These are phyloP conservation scores for Entelexis paramagnoliae DNA, from an alignment of 1,139 yeast species.

Conservation along the genomic window DNA sequence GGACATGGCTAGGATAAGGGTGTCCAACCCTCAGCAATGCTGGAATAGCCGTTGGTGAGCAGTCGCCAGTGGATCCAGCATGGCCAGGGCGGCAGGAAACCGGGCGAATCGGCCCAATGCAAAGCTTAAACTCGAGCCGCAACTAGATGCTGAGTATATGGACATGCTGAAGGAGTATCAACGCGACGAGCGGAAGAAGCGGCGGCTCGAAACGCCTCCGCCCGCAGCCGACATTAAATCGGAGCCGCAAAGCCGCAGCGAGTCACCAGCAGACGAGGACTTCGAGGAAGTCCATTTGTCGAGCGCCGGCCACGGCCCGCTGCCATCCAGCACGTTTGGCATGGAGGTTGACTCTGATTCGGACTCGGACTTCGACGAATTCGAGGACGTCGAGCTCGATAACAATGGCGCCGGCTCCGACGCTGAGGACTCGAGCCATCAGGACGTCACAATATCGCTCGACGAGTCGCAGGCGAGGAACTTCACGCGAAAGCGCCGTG, in stretches of 20 bases:
- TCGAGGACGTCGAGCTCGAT: constrained; percentile 28
- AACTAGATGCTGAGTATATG: constrained; percentile 18
- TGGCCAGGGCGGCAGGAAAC: background rate
- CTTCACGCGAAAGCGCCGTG: constrained; percentile 5
- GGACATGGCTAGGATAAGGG: background rate
- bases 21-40: background rate
- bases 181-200: constrained; percentile 10
- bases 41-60: background rate
- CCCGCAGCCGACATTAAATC: background rate
- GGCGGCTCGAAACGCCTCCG: background rate
- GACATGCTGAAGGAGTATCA: constrained; percentile 23
- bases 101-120: background rate
- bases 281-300: background rate
- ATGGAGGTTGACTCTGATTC: constrained; percentile 10
- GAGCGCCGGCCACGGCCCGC: background rate
- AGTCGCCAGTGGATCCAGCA: background rate
- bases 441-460: constrained; percentile 7
- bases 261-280: background rate
- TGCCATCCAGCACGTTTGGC: background rate
- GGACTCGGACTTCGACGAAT: constrained; percentile 29
- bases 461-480: constrained; percentile 3
- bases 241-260: background rate
- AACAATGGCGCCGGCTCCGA: background rate
- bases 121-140: background rate
- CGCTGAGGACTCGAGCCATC: background rate